Base-by-base conservation (phyloP, 352 stramenopile genomes). In the Pythium oligandrum region DNA sequence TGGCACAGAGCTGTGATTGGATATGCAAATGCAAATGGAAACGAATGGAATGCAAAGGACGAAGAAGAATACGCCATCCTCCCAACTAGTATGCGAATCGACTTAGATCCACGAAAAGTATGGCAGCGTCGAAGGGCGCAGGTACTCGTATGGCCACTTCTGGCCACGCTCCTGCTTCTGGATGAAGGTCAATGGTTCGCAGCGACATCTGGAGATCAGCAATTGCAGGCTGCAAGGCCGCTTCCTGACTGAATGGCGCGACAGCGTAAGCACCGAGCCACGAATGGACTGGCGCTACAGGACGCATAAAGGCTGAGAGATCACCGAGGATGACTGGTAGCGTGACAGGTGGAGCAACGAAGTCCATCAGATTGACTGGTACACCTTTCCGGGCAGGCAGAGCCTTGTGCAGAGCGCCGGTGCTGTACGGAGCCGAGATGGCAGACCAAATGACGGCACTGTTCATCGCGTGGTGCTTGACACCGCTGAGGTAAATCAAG, bases 381-480 rank as follows among this genome's bases (percentile, higher is more conserved):
- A 48, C 17, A 4, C 52, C 48, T 2, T 2, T 1, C 46, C 17
- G 35, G n/a, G 51, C 48, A 3, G 51, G 52, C 47, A 60, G 40
- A 11, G 40, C 45, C 30, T 53, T 32, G 51, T 52, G 56, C 4
- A 65, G 34, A 11, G 52, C 58, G 37, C 31, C 12, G 4, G 37
- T 6, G 7, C 37, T 43, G 48, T 53, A 65, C 6, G 59, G 59
- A 46, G 51, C 43, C 12, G 48, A 53, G 30, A 54, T 31, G 9
- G 43, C 43, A 32, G 57, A 48, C 59, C 58, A 60, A 6, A 47
- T 48, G 35, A 50, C 47, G 34, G 17, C 6, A 26, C 53, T 53
- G 44, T 66, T 66, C 59, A 61, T 66, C 34, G 35, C 48, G 44
- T 61, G 59, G 52, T 65, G 58, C 40, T 54, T 58, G 39, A 66